Evolutionary conservation across 192 early-diverging fungal species (phyloP), one percentile per base, ranked within the genome.

Genomic region (Linderina pennispora): DNA sequence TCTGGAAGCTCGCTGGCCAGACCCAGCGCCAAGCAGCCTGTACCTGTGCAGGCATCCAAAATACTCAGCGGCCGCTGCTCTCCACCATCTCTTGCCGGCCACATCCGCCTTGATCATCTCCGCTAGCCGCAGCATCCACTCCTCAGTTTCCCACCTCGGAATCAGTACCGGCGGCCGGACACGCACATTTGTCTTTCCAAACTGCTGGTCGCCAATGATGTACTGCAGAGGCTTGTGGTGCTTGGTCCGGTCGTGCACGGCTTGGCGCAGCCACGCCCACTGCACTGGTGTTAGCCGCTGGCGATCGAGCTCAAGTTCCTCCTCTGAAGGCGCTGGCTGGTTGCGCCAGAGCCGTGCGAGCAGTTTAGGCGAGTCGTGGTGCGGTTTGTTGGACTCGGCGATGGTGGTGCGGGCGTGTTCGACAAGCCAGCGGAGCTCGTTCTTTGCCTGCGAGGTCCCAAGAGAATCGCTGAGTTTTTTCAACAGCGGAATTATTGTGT

Each of bases 71-170:
- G 73, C 41, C 38, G 16, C 23, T 18, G 18, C 4, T 41, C 37
- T 8, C 14, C n/a, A 19, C n/a, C 1, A 25, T 11, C 28, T 31
- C 20, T 24, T 0, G 25, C 11, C 11, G 2, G 23, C n/a, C 23
- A 52, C 22, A 40, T 55, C 38, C 15, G 43, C 49, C 5, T 62
- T 64, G 8, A 92, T 28, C 24, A 76, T 20, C 5, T 55, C 38
- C 20, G 79, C 65, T 9, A 91, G 50, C 9, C 77, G 60, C 17
- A 74, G 40, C n/a, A 83, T 77, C 89, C 90, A 93, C 71, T 94
- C 90, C 68, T 98, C 92, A 1, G 94, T 98, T 65, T 98, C 94
- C 89, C 80, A 84, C 62, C 87, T 75, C 40, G 94, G 94, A 49
- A 97, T 94, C 5, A 97, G 69, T 11, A 83, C 82, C 0, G 91